Base-by-base conservation (phyloP, 2,329 filamentous ascomycete species). In the Talaromyces sp. region DNA sequence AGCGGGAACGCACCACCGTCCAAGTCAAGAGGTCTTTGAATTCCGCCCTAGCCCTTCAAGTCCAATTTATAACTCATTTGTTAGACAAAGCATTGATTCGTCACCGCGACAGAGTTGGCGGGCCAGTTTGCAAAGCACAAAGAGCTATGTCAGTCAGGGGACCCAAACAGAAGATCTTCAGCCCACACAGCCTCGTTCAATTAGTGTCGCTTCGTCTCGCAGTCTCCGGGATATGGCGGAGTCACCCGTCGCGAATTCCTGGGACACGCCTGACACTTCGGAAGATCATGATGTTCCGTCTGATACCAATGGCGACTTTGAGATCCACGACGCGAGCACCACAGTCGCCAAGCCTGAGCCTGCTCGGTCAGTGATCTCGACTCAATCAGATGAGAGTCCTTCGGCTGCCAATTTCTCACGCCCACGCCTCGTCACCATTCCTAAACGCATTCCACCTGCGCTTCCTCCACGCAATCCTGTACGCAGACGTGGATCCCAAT, bases 391-490 rank as follows among this genome's bases (percentile, higher is more conserved):
- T 16, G 80, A 83, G 6, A 83, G 86, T 59, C 83, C 86, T 44
- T 83, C 84, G 2, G 86, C 89, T 1, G 86, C 89, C 60, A 83
- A 86, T 61, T 86, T 92, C 62, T 88, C 86, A 42, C 89, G 90
- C 71, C 91, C 92, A 25, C 88, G 89, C 58, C 81, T 97, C 58
- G 91, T 97, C 31, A 92, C 86, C 52, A 96, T 97, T 63, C 87
- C 90, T 12, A 96, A 93, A 77, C 85, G 92, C 39, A 77, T 70
- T 66, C 86, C 91, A 0, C 92, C 93, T 1, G 87, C 90, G 8
- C 83, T 96, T 12, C 93, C 93, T 1, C 83, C 86, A 2, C 83
- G 92, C 55, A 96, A 90, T 71, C 89, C 91, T 16, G 67, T 71
- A 9, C 74, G 74, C 59, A 66, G 63, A 64, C 69, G 65, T 61